A percentile compares a stretch with the other conserved stretches of the same genome.
phyloP scores from a whole-genome alignment of 179 eudicot genomes.

The Silene coronaria region DNA sequence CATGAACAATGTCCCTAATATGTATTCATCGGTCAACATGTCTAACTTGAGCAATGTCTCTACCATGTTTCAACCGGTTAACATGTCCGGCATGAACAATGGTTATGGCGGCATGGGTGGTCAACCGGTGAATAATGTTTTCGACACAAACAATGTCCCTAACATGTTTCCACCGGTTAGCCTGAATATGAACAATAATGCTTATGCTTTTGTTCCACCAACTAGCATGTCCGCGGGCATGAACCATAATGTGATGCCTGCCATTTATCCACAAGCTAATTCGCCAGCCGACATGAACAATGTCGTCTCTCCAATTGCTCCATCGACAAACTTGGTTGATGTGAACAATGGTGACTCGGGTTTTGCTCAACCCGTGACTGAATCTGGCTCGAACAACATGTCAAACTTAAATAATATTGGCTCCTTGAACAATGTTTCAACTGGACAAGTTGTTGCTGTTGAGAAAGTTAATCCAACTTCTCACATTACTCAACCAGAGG shows the following conservation, averaged over 20 bases:
- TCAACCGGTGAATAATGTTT: no score
- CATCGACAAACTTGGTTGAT: not conserved
- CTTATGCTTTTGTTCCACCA: not conserved
- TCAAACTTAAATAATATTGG: not conserved
- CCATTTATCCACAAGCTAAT: not conserved
- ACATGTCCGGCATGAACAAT: not conserved
- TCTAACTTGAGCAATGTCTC: not conserved
- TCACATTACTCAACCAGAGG: not conserved
- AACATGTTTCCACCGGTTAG: not conserved
- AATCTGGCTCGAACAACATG: not conserved
- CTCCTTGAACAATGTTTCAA: not conserved
- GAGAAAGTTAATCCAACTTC: not conserved
- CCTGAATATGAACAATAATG: not conserved
- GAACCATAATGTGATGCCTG: not conserved
- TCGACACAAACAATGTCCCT: not conserved
- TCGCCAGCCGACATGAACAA: not conserved
- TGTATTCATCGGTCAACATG: not conserved
- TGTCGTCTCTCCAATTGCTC: not conserved
- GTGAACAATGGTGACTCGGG: not conserved
- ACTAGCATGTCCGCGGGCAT: not conserved
- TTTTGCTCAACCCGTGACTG: not conserved
- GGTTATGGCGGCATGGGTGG: not conserved
- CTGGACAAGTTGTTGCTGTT: not conserved
- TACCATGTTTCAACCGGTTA: not conserved
- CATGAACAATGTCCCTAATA: not conserved